Evolutionary conservation across 139 green algal genomes (phyloP).

Genomic region (Coelastrella sp.): DNA sequence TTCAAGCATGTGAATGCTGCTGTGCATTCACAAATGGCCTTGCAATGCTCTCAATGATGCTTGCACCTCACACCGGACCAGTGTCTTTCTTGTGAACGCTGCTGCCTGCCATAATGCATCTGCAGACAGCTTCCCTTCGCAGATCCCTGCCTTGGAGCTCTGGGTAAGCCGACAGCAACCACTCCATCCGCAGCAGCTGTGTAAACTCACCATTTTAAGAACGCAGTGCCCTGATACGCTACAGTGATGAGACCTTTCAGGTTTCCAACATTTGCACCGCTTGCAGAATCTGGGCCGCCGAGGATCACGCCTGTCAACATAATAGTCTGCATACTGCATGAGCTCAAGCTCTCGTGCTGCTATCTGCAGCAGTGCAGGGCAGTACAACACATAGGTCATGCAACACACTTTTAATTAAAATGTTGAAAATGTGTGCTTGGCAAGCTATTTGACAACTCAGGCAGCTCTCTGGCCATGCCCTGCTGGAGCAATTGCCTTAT

Average conservation of each 20-base stretch:
- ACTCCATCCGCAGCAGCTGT: not conserved
- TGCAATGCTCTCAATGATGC: too few relatives aligned
- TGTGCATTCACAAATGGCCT: too few relatives aligned
- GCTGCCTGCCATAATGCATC: not conserved
- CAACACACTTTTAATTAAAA: too few relatives aligned
- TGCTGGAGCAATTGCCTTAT: too few relatives aligned
- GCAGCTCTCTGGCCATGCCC: too few relatives aligned
- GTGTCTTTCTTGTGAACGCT: not conserved
- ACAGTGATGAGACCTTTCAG: slow-evolving; percentile 92
- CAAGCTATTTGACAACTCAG: too few relatives aligned
- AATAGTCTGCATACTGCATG: slow-evolving; percentile 58
- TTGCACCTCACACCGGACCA: too few relatives aligned
- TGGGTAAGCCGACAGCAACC: not conserved
- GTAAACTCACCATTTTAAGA: slow-evolving; percentile 83
- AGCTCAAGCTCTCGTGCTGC: slow-evolving; percentile 64
- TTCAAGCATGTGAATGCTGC: too few relatives aligned
- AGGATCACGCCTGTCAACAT: slow-evolving; percentile 57
- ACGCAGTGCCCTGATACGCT: slow-evolving; percentile 89
- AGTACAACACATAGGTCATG: not conserved
- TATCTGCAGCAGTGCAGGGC: slow-evolving; percentile 46
- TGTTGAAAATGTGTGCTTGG: too few relatives aligned
- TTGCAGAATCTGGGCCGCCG: slow-evolving; percentile 65
- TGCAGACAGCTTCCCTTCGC: not conserved
- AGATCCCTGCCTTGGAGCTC: not conserved
- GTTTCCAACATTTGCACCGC: slow-evolving; percentile 88